Base-by-base conservation (phyloP, 2,329 filamentous ascomycete species). In the Ophiognomonia clavigignenti-juglandacearum region DNA sequence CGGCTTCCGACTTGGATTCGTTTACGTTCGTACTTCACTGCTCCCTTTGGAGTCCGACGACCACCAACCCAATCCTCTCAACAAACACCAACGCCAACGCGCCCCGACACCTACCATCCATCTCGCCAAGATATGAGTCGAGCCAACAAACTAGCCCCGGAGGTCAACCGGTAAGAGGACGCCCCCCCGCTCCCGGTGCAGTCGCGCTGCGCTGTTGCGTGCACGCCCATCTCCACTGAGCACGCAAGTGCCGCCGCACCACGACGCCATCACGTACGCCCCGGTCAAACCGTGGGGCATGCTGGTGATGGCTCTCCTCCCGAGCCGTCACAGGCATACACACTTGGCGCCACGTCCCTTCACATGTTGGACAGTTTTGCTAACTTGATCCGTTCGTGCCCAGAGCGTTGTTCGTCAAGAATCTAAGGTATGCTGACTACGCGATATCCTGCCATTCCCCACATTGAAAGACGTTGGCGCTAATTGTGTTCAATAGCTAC, bases 321-420 rank as follows among this genome's bases (percentile, higher is more conserved):
- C 24, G 6, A 26, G 6, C 24, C 24, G 10, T 36, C 16, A 20
- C 18, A 6, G 3, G 9, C 6, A 11, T 20, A 11, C 11, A 10
- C 16, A 36, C 10, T 4, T 36, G 6, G 5, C 18, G 18, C 16
- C 8, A 9, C 8, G 6, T 31, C 27, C 11, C 35, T 31, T 14
- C 13, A 39, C 22, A 6, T 22, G 3, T 19, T 8, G 29, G 32
- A 39, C 26, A 48, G 14, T 22, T 18, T 8, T 56, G 55, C 64
- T 64, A 56, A 62, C 57, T 38, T 34, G 19, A n/a, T 20, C 39
- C 43, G 23, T 29, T 47, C 39, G 48, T 56, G 48, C 56, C 54
- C 59, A 96, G 92, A 85, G 92, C 93, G 85, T 88, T 98, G 77
- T 97, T 97, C 82, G 92, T 97, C 64, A 97, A 97, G 88, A 97